Percentiles rank a stretch among this genome's conserved stretches.
Conservation (phyloP, 768 basidiomycete species). For the Psilocybe subaeruginosa region DNA sequence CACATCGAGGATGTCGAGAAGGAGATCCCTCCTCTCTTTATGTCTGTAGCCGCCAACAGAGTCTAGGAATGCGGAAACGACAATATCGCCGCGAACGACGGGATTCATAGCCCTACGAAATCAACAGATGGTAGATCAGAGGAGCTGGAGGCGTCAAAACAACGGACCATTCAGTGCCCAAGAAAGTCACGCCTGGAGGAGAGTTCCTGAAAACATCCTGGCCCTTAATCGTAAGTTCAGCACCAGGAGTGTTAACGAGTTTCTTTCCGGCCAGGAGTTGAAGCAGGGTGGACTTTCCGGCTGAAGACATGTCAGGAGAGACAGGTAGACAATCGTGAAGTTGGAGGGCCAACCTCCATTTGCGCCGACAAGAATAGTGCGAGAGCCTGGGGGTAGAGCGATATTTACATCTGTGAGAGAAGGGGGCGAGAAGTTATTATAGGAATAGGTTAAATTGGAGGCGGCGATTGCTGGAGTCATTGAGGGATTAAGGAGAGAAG, state of each 20-base stretch:
- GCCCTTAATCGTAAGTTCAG: constrained; percentile 73
- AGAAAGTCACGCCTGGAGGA: constrained; percentile 79
- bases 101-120: constrained; percentile 89
- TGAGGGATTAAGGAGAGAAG: neutral
- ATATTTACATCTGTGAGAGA: constrained; percentile 72
- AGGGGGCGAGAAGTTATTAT: constrained; percentile 42
- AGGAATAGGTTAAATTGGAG: constrained; percentile 59
- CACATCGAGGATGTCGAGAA: constrained; percentile 92
- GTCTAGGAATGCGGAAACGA: constrained; percentile 93
- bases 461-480: constrained; percentile 42
- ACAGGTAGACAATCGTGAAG: constrained; percentile 9
- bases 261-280: constrained; percentile 94
- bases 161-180: constrained; percentile 92
- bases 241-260: constrained; percentile 55
- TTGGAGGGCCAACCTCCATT: constrained; percentile 75
- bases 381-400: constrained; percentile 69
- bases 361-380: constrained; percentile 88
- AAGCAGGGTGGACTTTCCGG: constrained; percentile 95
- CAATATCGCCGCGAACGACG: constrained; percentile 91
- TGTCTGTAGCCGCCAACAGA: constrained; percentile 96
- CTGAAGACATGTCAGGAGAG: constrained; percentile 35
- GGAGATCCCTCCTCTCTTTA: constrained; percentile 81
- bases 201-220: constrained; percentile 90
- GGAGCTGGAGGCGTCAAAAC: neutral
- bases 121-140: constrained; percentile 6